Base-by-base conservation (phyloP, 768 basidiomycete species). In the Kwoniella shandongensis region DNA sequence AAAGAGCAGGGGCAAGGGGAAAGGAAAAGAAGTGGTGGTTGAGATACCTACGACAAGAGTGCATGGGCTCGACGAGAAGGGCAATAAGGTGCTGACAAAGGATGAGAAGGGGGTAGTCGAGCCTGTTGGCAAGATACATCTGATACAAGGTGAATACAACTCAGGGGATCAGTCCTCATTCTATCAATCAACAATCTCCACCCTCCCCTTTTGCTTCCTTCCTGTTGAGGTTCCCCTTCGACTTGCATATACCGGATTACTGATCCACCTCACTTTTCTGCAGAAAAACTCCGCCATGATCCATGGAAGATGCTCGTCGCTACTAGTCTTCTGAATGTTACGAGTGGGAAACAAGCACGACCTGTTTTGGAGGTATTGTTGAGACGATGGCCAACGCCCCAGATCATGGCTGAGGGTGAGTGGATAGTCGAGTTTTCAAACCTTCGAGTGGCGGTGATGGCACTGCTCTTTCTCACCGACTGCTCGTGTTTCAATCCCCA, bases 281-380 rank as follows among this genome's bases (percentile, higher is more conserved):
- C 23, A 75, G 74, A 70, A 30, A 40, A 54, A 39, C 59, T 75
- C 1, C 63, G 70, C 25, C 54, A 68, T 52, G 61, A 74, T 40
- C 84, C 85, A 5, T 88, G 87, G 86, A 86, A 84, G 70, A 72
- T 89, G 32, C 78, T 89, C 6, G 79, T 88, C 18, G 85, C 84
- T 1, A 83, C 83, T 5, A 84, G 81, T 32, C 77, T 89, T 4
- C 81, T 89, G 18, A 89, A 89, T 67, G 85, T 85, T 68, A 88
- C 88, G 0, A 75, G 82, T 0, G 87, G 84, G 13, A 81, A 80
- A 64, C 74, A 80, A 13, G 85, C 86, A 8, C 80, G 87, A 29
- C 88, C 88, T 2, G 78, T 85, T 13, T 87, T 88, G 65, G 83
- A 81, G 80, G 72, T 78, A 20, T 77, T 89, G 25, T 66, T 87